Percentiles rank a stretch among this genome's conserved stretches.
phyloP scores from a whole-genome alignment of 495 filamentous ascomycete genomes.

The Penicillium coprophilum region DNA sequence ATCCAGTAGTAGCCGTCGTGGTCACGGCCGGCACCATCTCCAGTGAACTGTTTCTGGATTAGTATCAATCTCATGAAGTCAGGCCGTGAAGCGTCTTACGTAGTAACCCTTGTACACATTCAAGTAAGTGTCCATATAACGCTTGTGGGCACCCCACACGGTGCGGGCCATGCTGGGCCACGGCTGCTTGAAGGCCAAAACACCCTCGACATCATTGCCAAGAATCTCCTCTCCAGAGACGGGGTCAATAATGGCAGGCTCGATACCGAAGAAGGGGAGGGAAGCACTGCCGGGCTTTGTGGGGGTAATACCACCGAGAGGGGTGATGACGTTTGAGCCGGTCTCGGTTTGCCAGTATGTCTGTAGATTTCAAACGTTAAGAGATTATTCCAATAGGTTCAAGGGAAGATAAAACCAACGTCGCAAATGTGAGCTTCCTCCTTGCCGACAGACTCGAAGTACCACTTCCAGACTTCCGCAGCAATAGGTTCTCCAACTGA shows the following conservation, averaged over 20 bases:
- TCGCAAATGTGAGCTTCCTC: slow-evolving; percentile 92
- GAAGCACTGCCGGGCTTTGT: slow-evolving; percentile 59
- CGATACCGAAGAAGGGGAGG: slow-evolving; percentile 90
- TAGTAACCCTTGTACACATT: slow-evolving; percentile 99
- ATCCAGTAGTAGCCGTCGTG: slow-evolving; percentile 99
- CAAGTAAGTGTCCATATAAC: slow-evolving; percentile 98
- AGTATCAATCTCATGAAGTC: slow-evolving; percentile 23
- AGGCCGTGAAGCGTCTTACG: slow-evolving; percentile 54
- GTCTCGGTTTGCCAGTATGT: slow-evolving; percentile 99
- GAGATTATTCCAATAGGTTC: not conserved
- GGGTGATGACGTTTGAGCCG: slow-evolving; percentile 81
- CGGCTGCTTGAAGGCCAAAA: slow-evolving; percentile 94
- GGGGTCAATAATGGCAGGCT: slow-evolving; percentile 96
- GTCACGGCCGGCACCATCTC: slow-evolving; percentile 94
- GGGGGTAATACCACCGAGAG: slow-evolving; percentile 55
- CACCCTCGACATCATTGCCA: slow-evolving; percentile 97
- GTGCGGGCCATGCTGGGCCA: slow-evolving; percentile 99
- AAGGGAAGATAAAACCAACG: slow-evolving; percentile 55
- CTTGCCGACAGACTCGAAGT: slow-evolving; percentile 93
- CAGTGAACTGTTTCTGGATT: slow-evolving; percentile 74
- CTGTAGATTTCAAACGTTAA: slow-evolving; percentile 43
- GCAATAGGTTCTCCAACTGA: slow-evolving; percentile 99
- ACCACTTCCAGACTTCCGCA: slow-evolving; percentile 99
- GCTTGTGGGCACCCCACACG: slow-evolving; percentile 96
- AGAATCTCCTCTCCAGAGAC: slow-evolving; percentile 90